These are phyloP conservation scores for Triadica sebifera DNA, from an alignment of 345 rosid genomes.

Conservation along the genomic window DNA sequence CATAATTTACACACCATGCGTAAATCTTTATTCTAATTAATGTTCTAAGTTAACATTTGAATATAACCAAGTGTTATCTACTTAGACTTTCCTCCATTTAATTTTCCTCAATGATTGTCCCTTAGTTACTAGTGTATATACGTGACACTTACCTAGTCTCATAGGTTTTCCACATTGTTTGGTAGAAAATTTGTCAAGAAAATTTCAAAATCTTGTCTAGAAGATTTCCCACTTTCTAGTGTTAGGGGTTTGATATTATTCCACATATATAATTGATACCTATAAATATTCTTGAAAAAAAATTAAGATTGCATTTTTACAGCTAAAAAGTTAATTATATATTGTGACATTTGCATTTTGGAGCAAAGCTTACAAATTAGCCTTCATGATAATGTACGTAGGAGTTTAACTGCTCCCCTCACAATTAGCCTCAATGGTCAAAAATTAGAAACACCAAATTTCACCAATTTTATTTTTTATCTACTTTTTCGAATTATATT, in stretches of 20 bases:
- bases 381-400: too few relatives aligned
- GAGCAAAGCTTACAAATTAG: not conserved
- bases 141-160: not conserved
- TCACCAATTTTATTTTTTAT: too few relatives aligned
- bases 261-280: conserved; percentile 12
- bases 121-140: too few relatives aligned
- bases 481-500: too few relatives aligned
- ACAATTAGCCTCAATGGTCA: not conserved
- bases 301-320: conserved; percentile 20
- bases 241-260: conserved; percentile 20
- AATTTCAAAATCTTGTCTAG: conserved; percentile 29
- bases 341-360: not conserved
- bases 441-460: not conserved
- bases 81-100: too few relatives aligned
- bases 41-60: too few relatives aligned
- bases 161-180: conserved; percentile 16
- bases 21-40: too few relatives aligned
- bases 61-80: too few relatives aligned
- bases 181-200: conserved; percentile 22
- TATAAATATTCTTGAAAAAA: conserved; percentile 10
- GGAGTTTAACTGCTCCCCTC: too few relatives aligned
- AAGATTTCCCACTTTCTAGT: conserved; percentile 47
- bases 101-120: not conserved
- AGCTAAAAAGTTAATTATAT: conserved; percentile 3
- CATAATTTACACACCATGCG: too few relatives aligned